These are phyloP conservation scores for Xylaria multiplex DNA, from an alignment of 2,329 filamentous ascomycete genomes.

Conservation along the genomic window DNA sequence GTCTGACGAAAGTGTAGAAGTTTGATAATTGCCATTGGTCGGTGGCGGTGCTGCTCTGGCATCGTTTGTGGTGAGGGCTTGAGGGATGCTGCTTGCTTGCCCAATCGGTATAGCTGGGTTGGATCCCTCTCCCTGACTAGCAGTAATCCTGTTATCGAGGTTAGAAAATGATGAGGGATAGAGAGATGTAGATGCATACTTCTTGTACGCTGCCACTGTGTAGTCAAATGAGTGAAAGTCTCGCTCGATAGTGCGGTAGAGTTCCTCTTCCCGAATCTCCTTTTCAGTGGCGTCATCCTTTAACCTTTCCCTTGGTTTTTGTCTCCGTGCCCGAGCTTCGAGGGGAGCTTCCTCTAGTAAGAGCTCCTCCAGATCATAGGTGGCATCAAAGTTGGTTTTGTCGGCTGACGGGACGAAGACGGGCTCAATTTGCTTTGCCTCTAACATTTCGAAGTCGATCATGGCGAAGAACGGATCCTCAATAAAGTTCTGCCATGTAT, in stretches of 20 bases:
- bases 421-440: constrained; percentile 87
- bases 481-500: constrained; percentile 84
- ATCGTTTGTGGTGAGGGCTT: constrained; percentile 64
- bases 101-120: constrained; percentile 26
- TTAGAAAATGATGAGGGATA: constrained; percentile 17
- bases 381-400: constrained; percentile 99
- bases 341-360: constrained; percentile 93
- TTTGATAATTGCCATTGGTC: constrained; percentile 42
- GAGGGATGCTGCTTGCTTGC: constrained; percentile 49
- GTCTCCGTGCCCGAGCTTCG: constrained; percentile 89
- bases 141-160: constrained; percentile 51
- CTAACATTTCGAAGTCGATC: constrained; percentile 85
- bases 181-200: constrained; percentile 55
- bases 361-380: constrained; percentile 94
- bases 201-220: constrained; percentile 80
- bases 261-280: constrained; percentile 92
- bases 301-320: constrained; percentile 90
- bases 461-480: constrained; percentile 88
- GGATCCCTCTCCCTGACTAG: constrained; percentile 43
- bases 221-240: constrained; percentile 98
- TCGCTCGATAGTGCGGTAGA: constrained; percentile 92
- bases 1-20: constrained; percentile 29
- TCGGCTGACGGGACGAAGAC: constrained; percentile 94
- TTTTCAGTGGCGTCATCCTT: constrained; percentile 95
- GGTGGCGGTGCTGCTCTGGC: constrained; percentile 53